Evolutionary conservation across 2,329 filamentous ascomycete species (phyloP).

Genomic region (Conoideocrella luteorostrata): DNA sequence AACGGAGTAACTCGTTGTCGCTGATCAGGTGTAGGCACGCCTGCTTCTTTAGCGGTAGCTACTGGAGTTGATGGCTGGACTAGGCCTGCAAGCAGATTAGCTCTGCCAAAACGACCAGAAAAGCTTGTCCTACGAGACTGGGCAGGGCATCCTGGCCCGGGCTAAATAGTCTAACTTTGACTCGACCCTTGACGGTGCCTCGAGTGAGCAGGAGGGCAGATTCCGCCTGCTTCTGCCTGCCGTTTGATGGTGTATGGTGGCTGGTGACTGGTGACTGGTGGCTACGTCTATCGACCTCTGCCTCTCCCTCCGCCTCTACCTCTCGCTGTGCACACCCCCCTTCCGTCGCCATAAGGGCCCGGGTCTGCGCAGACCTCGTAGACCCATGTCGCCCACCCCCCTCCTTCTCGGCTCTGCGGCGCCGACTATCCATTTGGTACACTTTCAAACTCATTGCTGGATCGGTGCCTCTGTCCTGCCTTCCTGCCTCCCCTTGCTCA

Average conservation of each 20-base stretch:
- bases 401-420: conserved; percentile 26
- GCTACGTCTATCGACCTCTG: too few relatives aligned
- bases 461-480: conserved; percentile 1
- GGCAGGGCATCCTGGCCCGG: background rate
- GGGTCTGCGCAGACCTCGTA: too few relatives aligned
- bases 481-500: conserved; percentile 17
- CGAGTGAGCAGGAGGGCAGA: too few relatives aligned
- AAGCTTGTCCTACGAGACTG: conserved; percentile 1
- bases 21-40: background rate
- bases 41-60: background rate
- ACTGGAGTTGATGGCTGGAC: too few relatives aligned
- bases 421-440: conserved; percentile 24
- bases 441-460: conserved; percentile 13
- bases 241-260: too few relatives aligned
- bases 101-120: background rate
- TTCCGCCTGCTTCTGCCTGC: too few relatives aligned
- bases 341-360: background rate
- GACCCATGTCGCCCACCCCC: conserved; percentile 13
- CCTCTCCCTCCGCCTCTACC: background rate
- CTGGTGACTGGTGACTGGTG: too few relatives aligned
- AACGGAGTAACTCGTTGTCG: background rate
- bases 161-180: background rate
- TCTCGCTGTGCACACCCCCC: background rate
- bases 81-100: background rate
- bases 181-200: too few relatives aligned